Conservation (phyloP, 1,139 yeast genomes). For the Ashbya aceris region DNA sequence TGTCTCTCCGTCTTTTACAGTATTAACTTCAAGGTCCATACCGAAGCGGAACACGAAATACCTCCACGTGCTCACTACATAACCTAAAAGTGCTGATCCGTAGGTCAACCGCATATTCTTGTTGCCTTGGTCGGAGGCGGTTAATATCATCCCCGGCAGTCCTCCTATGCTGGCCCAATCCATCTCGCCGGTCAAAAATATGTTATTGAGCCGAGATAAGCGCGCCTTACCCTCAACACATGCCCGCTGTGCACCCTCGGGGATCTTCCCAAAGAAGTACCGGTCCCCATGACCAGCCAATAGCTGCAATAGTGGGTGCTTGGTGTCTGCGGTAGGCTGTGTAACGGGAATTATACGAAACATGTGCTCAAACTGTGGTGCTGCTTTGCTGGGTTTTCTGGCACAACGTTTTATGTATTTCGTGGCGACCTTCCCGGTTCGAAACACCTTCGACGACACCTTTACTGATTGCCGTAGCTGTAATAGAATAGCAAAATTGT, state of each 20-base stretch:
- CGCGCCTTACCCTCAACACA: conserved; percentile 47
- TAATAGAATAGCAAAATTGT: too few species aligned
- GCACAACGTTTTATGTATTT: too few species aligned
- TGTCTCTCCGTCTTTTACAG: conserved; percentile 32
- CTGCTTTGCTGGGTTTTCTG: too few species aligned
- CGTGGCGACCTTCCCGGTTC: too few species aligned
- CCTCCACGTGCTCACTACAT: conserved; percentile 71
- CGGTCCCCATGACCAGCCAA: conserved; percentile 40
- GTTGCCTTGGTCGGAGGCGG: conserved; percentile 75
- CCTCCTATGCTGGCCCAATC: conserved; percentile 79
- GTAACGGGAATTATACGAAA: conserved; percentile 33
- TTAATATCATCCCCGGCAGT: conserved; percentile 76
- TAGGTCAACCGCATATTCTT: conserved; percentile 39
- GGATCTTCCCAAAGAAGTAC: conserved; percentile 68
- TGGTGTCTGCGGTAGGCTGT: conserved; percentile 53
- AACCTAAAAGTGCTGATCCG: conserved; percentile 39
- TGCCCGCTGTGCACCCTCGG: conserved; percentile 81
- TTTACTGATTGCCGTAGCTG: too few species aligned
- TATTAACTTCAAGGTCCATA: conserved; percentile 42
- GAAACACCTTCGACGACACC: too few species aligned
- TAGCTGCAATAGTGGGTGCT: conserved; percentile 51
- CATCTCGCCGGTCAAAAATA: conserved; percentile 68
- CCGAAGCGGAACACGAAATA: conserved; percentile 82
- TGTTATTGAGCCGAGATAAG: conserved; percentile 46
- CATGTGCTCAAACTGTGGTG: conserved; percentile 16